Evolutionary conservation across 2,329 filamentous ascomycete genomes (phyloP).

Genomic region (Microcera coccophila): DNA sequence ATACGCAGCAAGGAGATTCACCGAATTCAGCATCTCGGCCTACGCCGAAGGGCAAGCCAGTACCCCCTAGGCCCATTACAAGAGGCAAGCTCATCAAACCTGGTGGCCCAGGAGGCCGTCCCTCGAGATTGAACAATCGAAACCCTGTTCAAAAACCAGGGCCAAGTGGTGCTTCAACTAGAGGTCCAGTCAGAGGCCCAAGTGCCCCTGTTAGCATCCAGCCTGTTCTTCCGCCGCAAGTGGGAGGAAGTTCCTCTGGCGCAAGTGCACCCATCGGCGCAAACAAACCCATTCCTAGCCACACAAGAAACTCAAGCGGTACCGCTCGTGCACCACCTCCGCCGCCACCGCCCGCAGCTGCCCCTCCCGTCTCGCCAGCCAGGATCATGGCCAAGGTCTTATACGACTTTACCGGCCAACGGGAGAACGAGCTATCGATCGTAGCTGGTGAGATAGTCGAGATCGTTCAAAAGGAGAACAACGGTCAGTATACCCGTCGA

Average conservation of each 20-base stretch:
- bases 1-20: slow-evolving; percentile 80
- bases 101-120: slow-evolving; percentile 77
- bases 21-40: slow-evolving; percentile 77
- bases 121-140: slow-evolving; percentile 63
- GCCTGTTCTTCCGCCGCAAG: slow-evolving; percentile 10
- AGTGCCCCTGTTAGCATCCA: slow-evolving; percentile 32
- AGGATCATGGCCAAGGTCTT: slow-evolving; percentile 84
- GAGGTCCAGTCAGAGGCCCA: too few relatives aligned
- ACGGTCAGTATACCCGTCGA: slow-evolving; percentile 60
- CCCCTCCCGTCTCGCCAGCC: slow-evolving; percentile 45
- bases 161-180: slow-evolving; percentile 29
- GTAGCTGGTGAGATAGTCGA: slow-evolving; percentile 76
- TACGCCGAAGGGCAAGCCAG: slow-evolving; percentile 80
- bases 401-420: slow-evolving; percentile 81
- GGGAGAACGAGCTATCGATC: slow-evolving; percentile 79
- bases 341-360: slow-evolving; percentile 64
- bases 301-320: slow-evolving; percentile 54
- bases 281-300: slow-evolving; percentile 39
- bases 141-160: slow-evolving; percentile 43
- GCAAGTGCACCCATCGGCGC: slow-evolving; percentile 13
- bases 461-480: slow-evolving; percentile 90
- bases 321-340: slow-evolving; percentile 58
- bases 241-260: slow-evolving; percentile 1
- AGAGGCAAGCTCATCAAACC: slow-evolving; percentile 88
- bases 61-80: slow-evolving; percentile 86